Percentiles rank a stretch among this genome's conserved stretches.
Conservation (phyloP, 306 rosid genomes). For the Malus sieversii region DNA sequence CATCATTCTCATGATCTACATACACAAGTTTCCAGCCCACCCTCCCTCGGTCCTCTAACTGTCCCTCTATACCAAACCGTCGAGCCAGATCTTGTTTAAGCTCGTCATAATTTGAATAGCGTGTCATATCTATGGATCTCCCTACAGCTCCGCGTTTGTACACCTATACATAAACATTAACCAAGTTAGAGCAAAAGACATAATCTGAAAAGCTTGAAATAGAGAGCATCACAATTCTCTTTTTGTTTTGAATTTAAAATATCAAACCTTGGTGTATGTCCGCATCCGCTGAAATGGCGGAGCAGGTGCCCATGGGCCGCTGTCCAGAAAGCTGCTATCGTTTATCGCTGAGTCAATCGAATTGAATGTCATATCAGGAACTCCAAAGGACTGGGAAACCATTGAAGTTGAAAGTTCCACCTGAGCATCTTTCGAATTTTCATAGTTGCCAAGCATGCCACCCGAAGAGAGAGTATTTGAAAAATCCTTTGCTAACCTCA, state of each 20-base stretch:
- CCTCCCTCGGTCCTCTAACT: slow-evolving; percentile 75
- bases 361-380: slow-evolving; percentile 79
- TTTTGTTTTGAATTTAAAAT: not conserved
- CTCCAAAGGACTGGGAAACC: slow-evolving; percentile 85
- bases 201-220: not conserved
- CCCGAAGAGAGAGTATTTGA: slow-evolving; percentile 55
- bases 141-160: slow-evolving; percentile 99
- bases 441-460: slow-evolving; percentile 49
- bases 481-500: slow-evolving; percentile 48
- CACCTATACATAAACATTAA: slow-evolving; percentile 40
- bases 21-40: slow-evolving; percentile 95
- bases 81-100: slow-evolving; percentile 93
- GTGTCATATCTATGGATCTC: slow-evolving; percentile 83
- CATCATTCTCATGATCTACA: slow-evolving; percentile 89
- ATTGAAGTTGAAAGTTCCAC: slow-evolving; percentile 85
- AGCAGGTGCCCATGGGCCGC: slow-evolving; percentile 69
- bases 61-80: slow-evolving; percentile 92
- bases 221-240: not conserved
- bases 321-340: slow-evolving; percentile 57
- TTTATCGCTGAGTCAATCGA: slow-evolving; percentile 82
- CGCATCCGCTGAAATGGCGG: slow-evolving; percentile 76
- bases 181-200: slow-evolving; percentile 12
- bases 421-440: slow-evolving; percentile 61
- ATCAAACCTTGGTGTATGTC: slow-evolving; percentile 86
- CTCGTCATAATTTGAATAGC: slow-evolving; percentile 77